These are phyloP conservation scores for Berkeleyomyces rouxiae DNA, from an alignment of 2,329 filamentous ascomycete genomes.

Conservation along the genomic window DNA sequence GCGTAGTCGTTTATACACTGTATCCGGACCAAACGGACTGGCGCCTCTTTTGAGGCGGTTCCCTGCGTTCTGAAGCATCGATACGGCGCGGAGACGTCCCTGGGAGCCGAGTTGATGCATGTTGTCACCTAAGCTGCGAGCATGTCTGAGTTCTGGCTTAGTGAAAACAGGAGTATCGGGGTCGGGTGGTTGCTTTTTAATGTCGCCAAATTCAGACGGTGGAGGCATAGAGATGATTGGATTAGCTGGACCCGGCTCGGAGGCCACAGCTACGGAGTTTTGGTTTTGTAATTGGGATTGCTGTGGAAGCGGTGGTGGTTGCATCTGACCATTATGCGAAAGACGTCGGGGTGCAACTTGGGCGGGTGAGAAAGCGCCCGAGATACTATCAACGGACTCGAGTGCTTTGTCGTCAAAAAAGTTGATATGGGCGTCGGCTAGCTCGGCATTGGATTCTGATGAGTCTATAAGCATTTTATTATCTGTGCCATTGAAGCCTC, in stretches of 20 bases:
- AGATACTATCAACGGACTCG: neutral
- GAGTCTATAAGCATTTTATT: neutral
- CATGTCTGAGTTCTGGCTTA: constrained; percentile 44
- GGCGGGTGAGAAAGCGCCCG: constrained; percentile 1
- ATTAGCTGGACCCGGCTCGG: constrained; percentile 3
- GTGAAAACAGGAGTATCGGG: constrained; percentile 27
- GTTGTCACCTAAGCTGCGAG: constrained; percentile 35
- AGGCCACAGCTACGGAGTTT: neutral
- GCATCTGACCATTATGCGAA: constrained; percentile 6
- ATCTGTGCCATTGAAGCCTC: constrained; percentile 22
- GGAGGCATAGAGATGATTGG: constrained; percentile 7
- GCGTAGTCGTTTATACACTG: constrained; percentile 40
- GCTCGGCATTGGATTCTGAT: constrained; percentile 45
- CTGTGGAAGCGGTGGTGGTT: constrained; percentile 13
- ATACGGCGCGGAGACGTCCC: constrained; percentile 14
- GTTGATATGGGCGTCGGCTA: constrained; percentile 72
- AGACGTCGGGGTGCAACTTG: neutral
- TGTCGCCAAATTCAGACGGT: constrained; percentile 11
- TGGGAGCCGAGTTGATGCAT: constrained; percentile 14
- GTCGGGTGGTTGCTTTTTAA: constrained; percentile 9
- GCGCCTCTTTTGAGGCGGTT: constrained; percentile 29
- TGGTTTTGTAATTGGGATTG: constrained; percentile 6
- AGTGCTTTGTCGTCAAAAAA: constrained; percentile 50
- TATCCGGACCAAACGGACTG: constrained; percentile 41
- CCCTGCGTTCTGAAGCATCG: constrained; percentile 15